Percentiles rank a stretch among this genome's conserved stretches.
phyloP scores from a whole-genome alignment of 1,284 basidiomycete genomes.

The Porodaedalea pini region DNA sequence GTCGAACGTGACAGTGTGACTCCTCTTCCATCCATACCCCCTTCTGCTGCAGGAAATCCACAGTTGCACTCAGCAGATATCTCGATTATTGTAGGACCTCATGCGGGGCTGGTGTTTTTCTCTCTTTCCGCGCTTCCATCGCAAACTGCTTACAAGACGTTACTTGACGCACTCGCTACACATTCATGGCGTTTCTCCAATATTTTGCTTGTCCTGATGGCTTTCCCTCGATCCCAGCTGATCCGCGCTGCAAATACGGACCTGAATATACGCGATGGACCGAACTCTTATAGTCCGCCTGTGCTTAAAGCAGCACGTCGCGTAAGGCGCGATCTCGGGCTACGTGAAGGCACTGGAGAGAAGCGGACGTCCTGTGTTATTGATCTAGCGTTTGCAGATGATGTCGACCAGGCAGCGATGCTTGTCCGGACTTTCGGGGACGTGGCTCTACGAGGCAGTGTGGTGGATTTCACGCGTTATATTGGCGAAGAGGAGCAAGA shows the following conservation, averaged over 20 bases:
- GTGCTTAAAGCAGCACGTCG: constrained; percentile 63
- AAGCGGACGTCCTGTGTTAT: constrained; percentile 47
- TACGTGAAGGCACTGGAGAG: constrained; percentile 44
- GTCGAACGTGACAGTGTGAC: constrained; percentile 48
- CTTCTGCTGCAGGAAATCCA: constrained; percentile 37
- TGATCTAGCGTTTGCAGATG: constrained; percentile 56
- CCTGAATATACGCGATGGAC: constrained; percentile 19
- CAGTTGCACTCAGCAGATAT: constrained; percentile 24
- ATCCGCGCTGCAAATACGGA: constrained; percentile 28
- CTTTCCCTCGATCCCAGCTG: constrained; percentile 48
- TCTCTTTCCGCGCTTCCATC: constrained; percentile 57
- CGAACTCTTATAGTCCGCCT: constrained; percentile 50
- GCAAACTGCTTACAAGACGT: constrained; percentile 33
- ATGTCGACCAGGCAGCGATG: constrained; percentile 52
- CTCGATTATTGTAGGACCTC: constrained; percentile 36
- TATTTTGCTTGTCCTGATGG: constrained; percentile 61
- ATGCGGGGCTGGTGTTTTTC: constrained; percentile 49
- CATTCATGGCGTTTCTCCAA: constrained; percentile 57
- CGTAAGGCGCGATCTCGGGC: constrained; percentile 50
- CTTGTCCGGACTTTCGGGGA: constrained; percentile 56
- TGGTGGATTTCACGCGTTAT: constrained; percentile 12
- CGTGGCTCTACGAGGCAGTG: constrained; percentile 29
- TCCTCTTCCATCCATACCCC: constrained; percentile 30
- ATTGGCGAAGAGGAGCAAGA: constrained; percentile 44
- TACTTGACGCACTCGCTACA: constrained; percentile 37